Conservation (phyloP, 306 rosid species). For the Trifolium fragiferum region DNA sequence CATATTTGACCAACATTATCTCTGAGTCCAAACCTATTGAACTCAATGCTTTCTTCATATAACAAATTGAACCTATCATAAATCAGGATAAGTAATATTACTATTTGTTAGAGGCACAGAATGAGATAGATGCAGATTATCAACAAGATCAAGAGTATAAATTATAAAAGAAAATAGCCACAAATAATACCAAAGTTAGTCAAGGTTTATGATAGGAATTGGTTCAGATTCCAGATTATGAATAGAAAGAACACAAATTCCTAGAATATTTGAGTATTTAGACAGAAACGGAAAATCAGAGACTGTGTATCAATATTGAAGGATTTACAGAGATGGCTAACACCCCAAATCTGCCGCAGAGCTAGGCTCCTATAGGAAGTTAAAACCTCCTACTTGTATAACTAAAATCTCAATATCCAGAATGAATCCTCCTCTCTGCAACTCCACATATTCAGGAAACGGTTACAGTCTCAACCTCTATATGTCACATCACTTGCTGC, state of each 20-base stretch:
- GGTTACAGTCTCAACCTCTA: too few species aligned
- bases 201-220: conserved; percentile 20
- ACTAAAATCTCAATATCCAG: too few species aligned
- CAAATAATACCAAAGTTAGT: neutral
- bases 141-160: conserved; percentile 27
- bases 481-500: too few species aligned
- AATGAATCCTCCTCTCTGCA: too few species aligned
- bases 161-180: neutral
- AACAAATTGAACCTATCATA: conserved; percentile 74
- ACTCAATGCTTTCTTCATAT: conserved; percentile 84
- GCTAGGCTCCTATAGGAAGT: too few species aligned
- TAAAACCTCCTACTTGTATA: too few species aligned
- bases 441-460: too few species aligned
- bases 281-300: too few species aligned
- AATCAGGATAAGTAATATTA: conserved; percentile 24
- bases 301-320: too few species aligned
- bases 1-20: conserved; percentile 94
- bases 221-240: conserved; percentile 12
- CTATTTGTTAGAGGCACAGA: neutral
- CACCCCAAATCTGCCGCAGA: too few species aligned
- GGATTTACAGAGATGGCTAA: too few species aligned
- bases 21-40: conserved; percentile 87
- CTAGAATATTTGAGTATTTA: neutral
- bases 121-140: conserved; percentile 6
- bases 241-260: conserved; percentile 3